Evolutionary conservation across 108 stramenopile species (phyloP), one percentile per base, ranked within the genome.

Genomic region (Parietichytrium sp.): DNA sequence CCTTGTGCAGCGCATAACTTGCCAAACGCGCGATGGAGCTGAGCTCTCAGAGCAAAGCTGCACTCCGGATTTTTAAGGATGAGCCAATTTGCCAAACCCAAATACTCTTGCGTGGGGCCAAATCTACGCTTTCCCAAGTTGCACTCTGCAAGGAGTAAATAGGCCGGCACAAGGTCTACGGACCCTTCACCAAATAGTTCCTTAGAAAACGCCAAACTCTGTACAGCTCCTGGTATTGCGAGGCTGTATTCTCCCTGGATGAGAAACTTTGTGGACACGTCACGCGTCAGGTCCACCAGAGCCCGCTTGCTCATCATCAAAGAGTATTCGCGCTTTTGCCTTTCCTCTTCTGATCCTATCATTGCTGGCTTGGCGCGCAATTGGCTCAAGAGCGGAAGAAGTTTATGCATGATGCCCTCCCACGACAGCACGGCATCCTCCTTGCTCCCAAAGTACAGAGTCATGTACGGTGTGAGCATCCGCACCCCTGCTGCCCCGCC

Each of bases 371-470:
- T 49, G 38, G 86, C 79, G 12, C 88, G 79, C 33, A 89, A 54
- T 3, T 88, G 87, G 4, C 88, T 88, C 7, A 89, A 42, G n/a
- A 89, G 61, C 23, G 86, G 86, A 49, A 87, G 72, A 12, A 89
- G 88, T 79, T 87, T 88, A 55, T 83, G 50, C 83, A 89, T 87
- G n/a, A 89, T 89, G 4, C 89, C 89, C 23, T 89, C 84, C 89
- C 89, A 89, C 16, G 86, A 85, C 26, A 78, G 48, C 79, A 88
- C 86, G 52, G 88, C 89, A n/a, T 88, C 86, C 52, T 88, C 88
- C 51, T 83, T 47, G 4, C 84, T 88, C 20, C 84, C 88, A 48
- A 88, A 89, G 83, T 87, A 89, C 3, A 54, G n/a, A 8, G 79
- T 13, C 1, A 26, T 72, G 61, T 45, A 72, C 6, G 61, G 61